A percentile compares a stretch with the other conserved stretches of the same genome.
Conservation (phyloP, 768 basidiomycete genomes). For the Lyophyllum decastes region DNA sequence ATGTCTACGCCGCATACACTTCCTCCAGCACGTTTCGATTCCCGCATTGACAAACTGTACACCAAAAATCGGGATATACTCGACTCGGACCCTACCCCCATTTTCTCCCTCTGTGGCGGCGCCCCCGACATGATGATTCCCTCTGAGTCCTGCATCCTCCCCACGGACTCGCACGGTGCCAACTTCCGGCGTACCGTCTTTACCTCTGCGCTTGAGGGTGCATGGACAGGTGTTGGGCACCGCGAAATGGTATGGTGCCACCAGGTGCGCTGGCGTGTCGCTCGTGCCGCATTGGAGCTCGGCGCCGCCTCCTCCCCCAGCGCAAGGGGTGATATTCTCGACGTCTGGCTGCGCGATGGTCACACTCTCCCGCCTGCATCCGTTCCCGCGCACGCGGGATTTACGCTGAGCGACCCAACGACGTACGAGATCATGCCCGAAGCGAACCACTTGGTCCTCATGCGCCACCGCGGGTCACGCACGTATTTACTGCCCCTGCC, state of each 20-base stretch:
- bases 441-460: slow-evolving; percentile 41
- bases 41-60: slow-evolving; percentile 78
- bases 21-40: slow-evolving; percentile 87
- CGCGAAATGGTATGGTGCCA: slow-evolving; percentile 99
- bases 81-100: slow-evolving; percentile 51
- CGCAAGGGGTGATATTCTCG: slow-evolving; percentile 43
- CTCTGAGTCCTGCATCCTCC: slow-evolving; percentile 84
- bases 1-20: slow-evolving; percentile 93
- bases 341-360: slow-evolving; percentile 72
- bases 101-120: slow-evolving; percentile 89
- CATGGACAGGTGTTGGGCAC: slow-evolving; percentile 95
- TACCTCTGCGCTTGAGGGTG: slow-evolving; percentile 84
- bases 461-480: slow-evolving; percentile 40
- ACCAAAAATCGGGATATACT: slow-evolving; percentile 41
- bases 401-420: slow-evolving; percentile 23
- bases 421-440: slow-evolving; percentile 38
- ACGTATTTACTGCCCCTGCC: slow-evolving; percentile 56
- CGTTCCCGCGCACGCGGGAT: slow-evolving; percentile 3
- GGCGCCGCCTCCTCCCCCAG: slow-evolving; percentile 29
- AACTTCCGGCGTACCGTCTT: slow-evolving; percentile 68
- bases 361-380: slow-evolving; percentile 39
- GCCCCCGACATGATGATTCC: slow-evolving; percentile 90
- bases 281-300: slow-evolving; percentile 75
- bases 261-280: slow-evolving; percentile 90
- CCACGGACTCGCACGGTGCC: slow-evolving; percentile 15